These are phyloP conservation scores for Setaria viridis DNA, from an alignment of 202 grass and related monocot species.

Conservation along the genomic window DNA sequence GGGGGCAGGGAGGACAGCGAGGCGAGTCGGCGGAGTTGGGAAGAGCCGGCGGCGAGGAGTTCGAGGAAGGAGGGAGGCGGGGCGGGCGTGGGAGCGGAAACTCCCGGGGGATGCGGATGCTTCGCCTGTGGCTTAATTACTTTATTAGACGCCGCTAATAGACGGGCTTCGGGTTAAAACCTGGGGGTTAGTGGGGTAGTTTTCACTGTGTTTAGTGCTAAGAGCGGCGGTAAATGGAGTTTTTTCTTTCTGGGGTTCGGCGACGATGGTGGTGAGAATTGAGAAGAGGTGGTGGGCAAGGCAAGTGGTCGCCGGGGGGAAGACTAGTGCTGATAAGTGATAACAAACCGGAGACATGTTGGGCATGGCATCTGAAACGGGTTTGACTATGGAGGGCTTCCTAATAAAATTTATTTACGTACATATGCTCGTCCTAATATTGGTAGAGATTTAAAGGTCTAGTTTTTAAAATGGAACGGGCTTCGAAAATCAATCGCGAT, in stretches of 20 bases:
- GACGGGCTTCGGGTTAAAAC: constrained; percentile 19
- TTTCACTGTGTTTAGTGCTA: constrained; percentile 19
- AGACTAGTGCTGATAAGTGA: neutral
- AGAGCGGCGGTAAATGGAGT: neutral
- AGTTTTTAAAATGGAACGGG: too few relatives aligned
- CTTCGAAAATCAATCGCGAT: too few relatives aligned
- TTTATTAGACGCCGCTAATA: constrained; percentile 19
- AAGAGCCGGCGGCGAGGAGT: constrained; percentile 39
- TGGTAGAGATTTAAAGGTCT: too few relatives aligned
- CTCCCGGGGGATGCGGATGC: neutral
- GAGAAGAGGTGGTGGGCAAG: neutral
- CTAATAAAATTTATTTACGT: too few relatives aligned
- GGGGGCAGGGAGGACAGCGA: constrained; percentile 26
- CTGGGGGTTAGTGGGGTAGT: neutral
- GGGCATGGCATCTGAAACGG: neutral
- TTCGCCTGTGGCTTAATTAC: constrained; percentile 19
- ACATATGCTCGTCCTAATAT: too few relatives aligned
- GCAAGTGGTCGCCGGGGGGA: neutral
- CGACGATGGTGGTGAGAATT: neutral
- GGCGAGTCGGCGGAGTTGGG: constrained; percentile 1
- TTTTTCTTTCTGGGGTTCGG: neutral
- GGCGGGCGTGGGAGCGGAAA: constrained; percentile 7
- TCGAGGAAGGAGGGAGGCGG: constrained; percentile 23
- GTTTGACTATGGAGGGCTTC: neutral
- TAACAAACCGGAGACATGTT: neutral